Conservation (phyloP, 192 early-diverging fungal genomes). For the Entomortierella parvispora region DNA sequence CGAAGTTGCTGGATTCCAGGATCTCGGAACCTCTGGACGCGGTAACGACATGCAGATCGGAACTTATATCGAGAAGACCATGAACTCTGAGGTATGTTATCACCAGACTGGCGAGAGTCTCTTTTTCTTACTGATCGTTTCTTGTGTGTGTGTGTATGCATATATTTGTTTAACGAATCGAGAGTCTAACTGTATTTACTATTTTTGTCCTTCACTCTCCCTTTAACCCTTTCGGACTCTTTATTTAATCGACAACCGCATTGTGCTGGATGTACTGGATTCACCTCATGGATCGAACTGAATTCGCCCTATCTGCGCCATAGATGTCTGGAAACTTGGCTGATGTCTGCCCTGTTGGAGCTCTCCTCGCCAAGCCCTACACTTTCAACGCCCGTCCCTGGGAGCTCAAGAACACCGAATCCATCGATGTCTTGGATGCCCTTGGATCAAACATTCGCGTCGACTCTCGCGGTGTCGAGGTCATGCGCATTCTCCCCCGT, state of each 20-base stretch:
- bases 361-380: slow-evolving; percentile 97
- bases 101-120: too few species aligned
- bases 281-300: neutral
- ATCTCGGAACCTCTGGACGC: slow-evolving; percentile 94
- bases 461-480: slow-evolving; percentile 95
- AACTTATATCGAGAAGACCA: slow-evolving; percentile 91
- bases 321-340: slow-evolving; percentile 95
- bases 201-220: too few species aligned
- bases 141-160: neutral
- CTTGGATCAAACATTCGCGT: slow-evolving; percentile 96
- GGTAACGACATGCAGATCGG: slow-evolving; percentile 99
- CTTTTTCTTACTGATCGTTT: neutral
- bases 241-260: neutral
- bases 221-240: too few species aligned
- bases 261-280: neutral
- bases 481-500: slow-evolving; percentile 95
- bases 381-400: slow-evolving; percentile 93
- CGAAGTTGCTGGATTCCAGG: slow-evolving; percentile 95
- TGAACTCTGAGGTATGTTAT: slow-evolving; percentile 75
- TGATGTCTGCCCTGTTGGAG: slow-evolving; percentile 98
- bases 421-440: slow-evolving; percentile 95
- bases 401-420: slow-evolving; percentile 97
- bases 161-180: too few species aligned
- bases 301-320: neutral
- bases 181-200: too few species aligned